phyloP scores from a whole-genome alignment of 2,329 filamentous ascomycete species.

The Clarireedia hainanense region DNA sequence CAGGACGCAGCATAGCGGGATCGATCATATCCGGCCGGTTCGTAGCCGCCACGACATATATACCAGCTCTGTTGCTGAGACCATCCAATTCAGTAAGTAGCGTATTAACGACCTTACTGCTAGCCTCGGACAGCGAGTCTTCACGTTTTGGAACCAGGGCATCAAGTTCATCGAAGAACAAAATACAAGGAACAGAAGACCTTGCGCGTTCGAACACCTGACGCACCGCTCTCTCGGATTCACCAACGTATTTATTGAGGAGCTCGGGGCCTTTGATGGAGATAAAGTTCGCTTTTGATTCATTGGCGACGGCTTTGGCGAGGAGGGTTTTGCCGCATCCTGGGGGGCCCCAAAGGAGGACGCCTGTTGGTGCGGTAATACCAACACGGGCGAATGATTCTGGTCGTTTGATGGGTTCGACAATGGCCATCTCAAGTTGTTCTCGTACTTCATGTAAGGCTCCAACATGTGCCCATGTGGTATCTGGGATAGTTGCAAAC shows the following conservation, averaged over 20 bases:
- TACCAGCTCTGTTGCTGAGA: constrained; percentile 67
- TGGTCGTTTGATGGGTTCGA: constrained; percentile 79
- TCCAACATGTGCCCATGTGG: constrained; percentile 89
- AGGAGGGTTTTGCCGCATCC: constrained; percentile 96
- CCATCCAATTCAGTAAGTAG: constrained; percentile 92
- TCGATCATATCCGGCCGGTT: constrained; percentile 97
- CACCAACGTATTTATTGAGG: constrained; percentile 95
- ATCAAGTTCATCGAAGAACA: constrained; percentile 98
- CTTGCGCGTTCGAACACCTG: constrained; percentile 87
- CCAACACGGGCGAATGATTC: constrained; percentile 69
- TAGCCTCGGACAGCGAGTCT: constrained; percentile 70
- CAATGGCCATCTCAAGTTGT: constrained; percentile 77
- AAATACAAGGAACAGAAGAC: constrained; percentile 80
- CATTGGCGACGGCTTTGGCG: constrained; percentile 92
- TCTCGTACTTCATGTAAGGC: constrained; percentile 73
- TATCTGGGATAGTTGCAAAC: constrained; percentile 88
- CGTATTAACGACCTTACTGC: constrained; percentile 86
- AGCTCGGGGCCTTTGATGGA: constrained; percentile 94
- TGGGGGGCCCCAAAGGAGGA: constrained; percentile 92
- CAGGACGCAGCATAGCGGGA: constrained; percentile 85
- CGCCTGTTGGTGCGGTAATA: constrained; percentile 73
- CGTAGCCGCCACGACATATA: constrained; percentile 91
- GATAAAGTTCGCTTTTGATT: constrained; percentile 95
- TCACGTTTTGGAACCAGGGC: constrained; percentile 82
- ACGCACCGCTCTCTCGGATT: constrained; percentile 86